Conservation (phyloP, 176 grass and related monocot species). For the Bothriochloa decipiens region DNA sequence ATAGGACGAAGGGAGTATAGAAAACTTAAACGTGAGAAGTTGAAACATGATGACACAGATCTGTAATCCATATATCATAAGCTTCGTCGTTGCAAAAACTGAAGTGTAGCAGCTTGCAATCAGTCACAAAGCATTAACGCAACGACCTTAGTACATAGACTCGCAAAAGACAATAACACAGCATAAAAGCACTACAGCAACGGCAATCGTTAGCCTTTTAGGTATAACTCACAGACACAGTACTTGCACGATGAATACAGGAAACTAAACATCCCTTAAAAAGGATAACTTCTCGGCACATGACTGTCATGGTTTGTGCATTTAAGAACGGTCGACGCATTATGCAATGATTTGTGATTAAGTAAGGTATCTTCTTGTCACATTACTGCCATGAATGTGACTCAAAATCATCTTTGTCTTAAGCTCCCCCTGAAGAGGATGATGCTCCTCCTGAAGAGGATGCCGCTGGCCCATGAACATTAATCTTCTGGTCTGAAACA, state of each 20-base stretch:
- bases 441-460: slow-evolving; percentile 22
- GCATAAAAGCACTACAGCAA: background rate
- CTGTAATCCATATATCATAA: background rate
- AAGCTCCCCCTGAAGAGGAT: slow-evolving; percentile 27
- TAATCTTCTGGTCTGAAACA: slow-evolving; percentile 42
- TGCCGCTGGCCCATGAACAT: slow-evolving; percentile 44
- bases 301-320: slow-evolving; percentile 1
- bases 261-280: background rate
- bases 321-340: background rate
- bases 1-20: too few relatives aligned
- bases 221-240: background rate
- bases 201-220: slow-evolving; percentile 29
- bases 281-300: background rate
- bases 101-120: background rate
- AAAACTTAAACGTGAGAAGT: background rate
- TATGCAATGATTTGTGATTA: background rate
- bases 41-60: background rate
- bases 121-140: slow-evolving; percentile 19
- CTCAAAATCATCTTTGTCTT: background rate
- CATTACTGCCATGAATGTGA: slow-evolving; percentile 20
- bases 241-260: background rate
- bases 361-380: slow-evolving; percentile 20
- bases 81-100: slow-evolving; percentile 21
- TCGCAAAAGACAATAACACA: background rate
- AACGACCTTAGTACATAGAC: slow-evolving; percentile 10